These are phyloP conservation scores for Thymus mandschuricus DNA, from an alignment of 257 asterid species.

Conservation along the genomic window DNA sequence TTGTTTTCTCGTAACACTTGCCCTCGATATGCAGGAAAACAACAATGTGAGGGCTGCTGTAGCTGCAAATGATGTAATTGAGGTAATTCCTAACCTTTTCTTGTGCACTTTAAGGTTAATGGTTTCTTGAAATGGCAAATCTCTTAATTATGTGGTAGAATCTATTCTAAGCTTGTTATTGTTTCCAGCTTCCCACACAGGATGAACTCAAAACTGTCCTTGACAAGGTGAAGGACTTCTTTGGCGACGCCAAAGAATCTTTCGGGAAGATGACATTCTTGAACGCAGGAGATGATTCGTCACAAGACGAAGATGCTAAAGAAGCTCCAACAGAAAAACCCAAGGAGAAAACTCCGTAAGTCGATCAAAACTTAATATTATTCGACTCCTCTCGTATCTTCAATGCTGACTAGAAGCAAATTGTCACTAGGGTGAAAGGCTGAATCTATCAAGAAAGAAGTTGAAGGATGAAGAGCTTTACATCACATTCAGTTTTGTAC, in stretches of 20 bases:
- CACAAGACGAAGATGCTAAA: slow-evolving; percentile 56
- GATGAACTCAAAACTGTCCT: slow-evolving; percentile 87
- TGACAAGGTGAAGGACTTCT: slow-evolving; percentile 90
- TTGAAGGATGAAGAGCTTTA: slow-evolving; percentile 1
- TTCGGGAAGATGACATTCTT: slow-evolving; percentile 83
- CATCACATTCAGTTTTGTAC: slow-evolving; percentile 41
- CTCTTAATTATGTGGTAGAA: not conserved
- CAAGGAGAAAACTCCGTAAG: slow-evolving; percentile 65
- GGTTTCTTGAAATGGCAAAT: too few relatives aligned
- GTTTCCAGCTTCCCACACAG: slow-evolving; percentile 69
- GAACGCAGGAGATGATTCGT: slow-evolving; percentile 50
- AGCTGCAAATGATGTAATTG: slow-evolving; percentile 70
- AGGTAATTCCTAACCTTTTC: slow-evolving; percentile 49
- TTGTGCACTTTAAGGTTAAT: not conserved
- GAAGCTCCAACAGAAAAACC: slow-evolving; percentile 57
- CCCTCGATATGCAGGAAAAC: slow-evolving; percentile 60
- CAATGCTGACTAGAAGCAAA: slow-evolving; percentile 4
- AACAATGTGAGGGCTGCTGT: slow-evolving; percentile 84
- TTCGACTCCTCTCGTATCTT: not conserved
- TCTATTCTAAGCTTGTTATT: not conserved
- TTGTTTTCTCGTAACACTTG: not conserved
- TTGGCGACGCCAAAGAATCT: slow-evolving; percentile 90
- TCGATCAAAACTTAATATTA: slow-evolving; percentile 3
- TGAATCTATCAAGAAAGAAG: slow-evolving; percentile 34
- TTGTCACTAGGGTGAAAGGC: slow-evolving; percentile 42